Evolutionary conservation across 768 basidiomycete genomes (phyloP), one percentile per base, ranked within the genome.

Genomic region (Hygrocybe coccinea): DNA sequence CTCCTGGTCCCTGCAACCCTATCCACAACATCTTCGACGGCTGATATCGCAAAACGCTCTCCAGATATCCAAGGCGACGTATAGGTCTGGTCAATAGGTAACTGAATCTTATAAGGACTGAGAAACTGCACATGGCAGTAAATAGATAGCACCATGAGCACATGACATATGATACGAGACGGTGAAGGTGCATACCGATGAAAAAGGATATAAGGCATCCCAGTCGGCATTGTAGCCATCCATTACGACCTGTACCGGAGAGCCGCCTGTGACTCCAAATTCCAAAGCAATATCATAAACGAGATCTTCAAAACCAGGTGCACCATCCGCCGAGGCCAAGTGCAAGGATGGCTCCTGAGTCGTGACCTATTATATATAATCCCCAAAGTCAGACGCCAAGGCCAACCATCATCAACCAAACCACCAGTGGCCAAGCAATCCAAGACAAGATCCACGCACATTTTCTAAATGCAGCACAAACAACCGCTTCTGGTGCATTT

Each of bases 381-480:
- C 8, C 29, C 29, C 29, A 29, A 52, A 58, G 36, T 12, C n/a
- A 7, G n/a, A n/a, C n/a, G n/a, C n/a, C n/a, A n/a, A n/a, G n/a
- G n/a, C n/a, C n/a, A 52, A 24, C 21, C 29, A 29, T 29, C 3
- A 29, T 8, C 3, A 8, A 29, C 4, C 4, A 8, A 11, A 45
- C 21, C 35, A 29, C 52, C 44, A 44, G 11, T 24, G 17, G 50
- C 12, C 15, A 10, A 51, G 3, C 51, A 51, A 14, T 17, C 35
- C 19, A 44, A 24, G 8, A 52, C 24, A 35, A 25, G n/a, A 48
- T 1, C 6, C n/a, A 62, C 85, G 62, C 66, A 93, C 93, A 63
- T 97, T 91, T 69, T 95, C 91, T 60, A 85, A 76, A 64, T 92
- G 86, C 39, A 97, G 70, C 34, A 93, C 78, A 62, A 91, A 94